These are phyloP conservation scores for Adansonia rubrostipa DNA, from an alignment of 441 rosid genomes.

Conservation along the genomic window DNA sequence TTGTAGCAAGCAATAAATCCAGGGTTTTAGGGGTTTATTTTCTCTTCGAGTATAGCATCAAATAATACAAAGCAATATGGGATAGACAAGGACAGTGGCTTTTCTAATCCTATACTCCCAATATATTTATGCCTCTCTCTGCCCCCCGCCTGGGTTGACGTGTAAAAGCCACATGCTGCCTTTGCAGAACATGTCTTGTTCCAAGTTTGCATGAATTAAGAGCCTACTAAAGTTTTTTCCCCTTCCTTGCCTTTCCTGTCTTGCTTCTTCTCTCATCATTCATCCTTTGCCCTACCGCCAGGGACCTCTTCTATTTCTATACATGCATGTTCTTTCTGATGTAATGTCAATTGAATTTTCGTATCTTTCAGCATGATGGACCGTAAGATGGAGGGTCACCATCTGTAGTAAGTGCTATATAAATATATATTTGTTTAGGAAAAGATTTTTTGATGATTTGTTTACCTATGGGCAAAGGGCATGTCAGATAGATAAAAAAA, in stretches of 20 bases:
- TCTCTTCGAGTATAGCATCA: constrained; percentile 11
- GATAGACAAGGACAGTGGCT: constrained; percentile 41
- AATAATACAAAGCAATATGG: constrained; percentile 29
- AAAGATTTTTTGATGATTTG: neutral
- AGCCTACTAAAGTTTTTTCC: constrained; percentile 17
- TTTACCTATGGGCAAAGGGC: neutral
- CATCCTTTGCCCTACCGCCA: constrained; percentile 38
- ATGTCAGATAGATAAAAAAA: neutral
- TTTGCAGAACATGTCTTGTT: constrained; percentile 49
- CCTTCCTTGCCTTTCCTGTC: no score
- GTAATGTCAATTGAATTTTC: constrained; percentile 28
- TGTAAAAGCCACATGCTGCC: no score
- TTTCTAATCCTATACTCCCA: neutral
- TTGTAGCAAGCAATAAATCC: constrained; percentile 41
- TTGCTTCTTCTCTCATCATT: constrained; percentile 27
- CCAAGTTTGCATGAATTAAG: constrained; percentile 40
- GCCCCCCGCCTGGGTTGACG: no score
- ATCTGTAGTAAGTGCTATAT: constrained; percentile 35
- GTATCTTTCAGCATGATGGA: neutral
- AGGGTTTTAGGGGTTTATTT: constrained; percentile 30
- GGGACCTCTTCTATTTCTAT: constrained; percentile 7
- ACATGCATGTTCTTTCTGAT: constrained; percentile 11
- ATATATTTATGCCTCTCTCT: constrained; percentile 33
- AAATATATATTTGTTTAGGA: neutral
- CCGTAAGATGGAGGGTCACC: constrained; percentile 36